Evolutionary conservation across 768 basidiomycete species (phyloP), one percentile per base, ranked within the genome.

Genomic region (Wakefieldia striispora): DNA sequence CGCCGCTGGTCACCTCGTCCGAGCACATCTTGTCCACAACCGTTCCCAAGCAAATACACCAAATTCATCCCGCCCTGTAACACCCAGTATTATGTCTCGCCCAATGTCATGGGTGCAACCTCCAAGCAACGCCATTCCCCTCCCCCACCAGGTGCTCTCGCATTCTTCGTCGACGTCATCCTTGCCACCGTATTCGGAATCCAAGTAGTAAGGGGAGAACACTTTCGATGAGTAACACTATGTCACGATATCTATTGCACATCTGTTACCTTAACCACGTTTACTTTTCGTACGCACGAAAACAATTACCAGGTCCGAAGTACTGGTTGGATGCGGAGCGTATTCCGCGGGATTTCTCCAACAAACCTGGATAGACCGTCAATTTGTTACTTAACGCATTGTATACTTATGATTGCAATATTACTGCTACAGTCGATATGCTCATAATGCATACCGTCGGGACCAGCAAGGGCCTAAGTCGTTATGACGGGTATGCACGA

Each of bases 21-120:
- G 88, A 35, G 95, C 95, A 24, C 94, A 97, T 66, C 80, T 97
- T 70, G 84, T 83, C 31, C 94, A 95, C 73, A 98, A 98, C 65
- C 81, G 95, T 48, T 88, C 86, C 45, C 83, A 83, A 60, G 78
- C 85, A 16, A 86, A 82, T 49, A 95, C 94, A 0, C 93, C 93
- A 0, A 80, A 76, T 10, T 72, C 68, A 17, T 83, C 83, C 24
- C 72, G 78, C 8, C 84, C 85, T 8, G 72, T 77, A 11, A 85
- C 84, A 3, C 86, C 86, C 9, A 82, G 78, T 11, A 53, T 63
- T 10, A 17, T 45, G 1, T 49, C 68, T 33, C 55, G 51, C 21
- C 49, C 56, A n/a, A 40, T 49, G 4, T 40, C 45, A 35, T 72
- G 69, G 69, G 59, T 58, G 24, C 47, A 59, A 45, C 56, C 53